Base-by-base conservation (phyloP, 352 stramenopile genomes). In the Peronospora belbahrii region DNA sequence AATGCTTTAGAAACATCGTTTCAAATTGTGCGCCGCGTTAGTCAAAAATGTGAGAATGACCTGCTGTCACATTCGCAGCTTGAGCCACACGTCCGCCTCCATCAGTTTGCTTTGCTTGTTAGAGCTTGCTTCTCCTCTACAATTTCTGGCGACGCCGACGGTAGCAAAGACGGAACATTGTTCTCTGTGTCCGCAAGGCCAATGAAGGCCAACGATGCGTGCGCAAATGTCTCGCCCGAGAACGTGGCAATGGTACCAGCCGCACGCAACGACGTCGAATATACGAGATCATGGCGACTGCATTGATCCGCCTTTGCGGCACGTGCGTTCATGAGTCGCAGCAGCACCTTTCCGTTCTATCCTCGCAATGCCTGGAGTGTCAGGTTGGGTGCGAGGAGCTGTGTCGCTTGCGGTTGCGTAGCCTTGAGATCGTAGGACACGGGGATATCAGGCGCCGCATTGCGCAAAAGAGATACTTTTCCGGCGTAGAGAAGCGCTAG, bases 1-100 rank as follows among this genome's bases (percentile, higher is more conserved):
- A n/a, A n/a, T 89, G 73, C 3, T 71, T 59, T 19, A 89, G 45
- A 52, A 89, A 88, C 65, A 92, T 83, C 27, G 71, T 82, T 58
- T 92, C 80, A 43, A 92, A 92, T 13, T 89, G 47, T 81, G 63
- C 15, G 74, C 76, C 40, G 89, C 60, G 49, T 89, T 88, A 30
- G 77, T 81, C n/a, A 92, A 67, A 42, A 92, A 56, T 40, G 75
- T 77, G 40, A 85, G 70, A 42, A 92, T 73, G 9, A 87, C 70
- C 38, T 89, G 80, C 55, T 92, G 80, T 15, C 80, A 75, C 80
- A 92, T 92, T 44, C 89, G 80, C 24, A 92, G 61, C 20, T 77
- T 78, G 32, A 92, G 64, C 77, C 77, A 92, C 28, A 92, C 80
- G 46, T 92, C 80, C 1, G 80, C 80, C 42, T 92, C 80, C 43